phyloP scores from a whole-genome alignment of 1,284 basidiomycete genomes.

The Porogramme epimiltina region DNA sequence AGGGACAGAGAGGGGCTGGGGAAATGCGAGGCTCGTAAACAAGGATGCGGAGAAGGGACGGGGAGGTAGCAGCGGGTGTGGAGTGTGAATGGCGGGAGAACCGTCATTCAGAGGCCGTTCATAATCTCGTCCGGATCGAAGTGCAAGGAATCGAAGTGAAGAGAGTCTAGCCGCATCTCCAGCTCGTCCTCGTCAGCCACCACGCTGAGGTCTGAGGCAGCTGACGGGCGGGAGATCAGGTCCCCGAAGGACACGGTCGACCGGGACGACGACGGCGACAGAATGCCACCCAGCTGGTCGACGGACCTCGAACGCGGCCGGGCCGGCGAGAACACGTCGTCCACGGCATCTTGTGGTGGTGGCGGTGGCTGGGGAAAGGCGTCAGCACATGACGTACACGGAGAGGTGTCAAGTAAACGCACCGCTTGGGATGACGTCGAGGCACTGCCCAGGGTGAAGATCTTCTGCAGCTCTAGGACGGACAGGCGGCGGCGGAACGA shows the following conservation, averaged over 20 bases:
- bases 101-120: slow-evolving; percentile 33
- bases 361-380: too few species aligned
- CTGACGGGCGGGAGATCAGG: slow-evolving; percentile 12
- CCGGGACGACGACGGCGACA: slow-evolving; percentile 15
- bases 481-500: slow-evolving; percentile 34
- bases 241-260: slow-evolving; percentile 6
- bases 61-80: background rate
- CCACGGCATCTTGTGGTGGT: slow-evolving; percentile 3
- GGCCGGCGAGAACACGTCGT: slow-evolving; percentile 13
- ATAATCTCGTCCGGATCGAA: slow-evolving; percentile 54
- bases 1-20: background rate
- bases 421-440: slow-evolving; percentile 5
- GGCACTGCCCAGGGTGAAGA: slow-evolving; percentile 27
- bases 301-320: slow-evolving; percentile 10
- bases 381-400: too few species aligned
- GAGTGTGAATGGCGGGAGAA: background rate
- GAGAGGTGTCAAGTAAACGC: too few species aligned
- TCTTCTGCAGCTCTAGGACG: slow-evolving; percentile 32
- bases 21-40: too few species aligned
- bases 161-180: slow-evolving; percentile 67
- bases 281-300: slow-evolving; percentile 13
- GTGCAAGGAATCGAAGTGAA: slow-evolving; percentile 68
- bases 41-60: too few species aligned
- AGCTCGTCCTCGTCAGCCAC: slow-evolving; percentile 41
- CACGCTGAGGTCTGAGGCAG: slow-evolving; percentile 3